phyloP scores from a whole-genome alignment of 106 monocot species.

The Amphibolis antarctica region DNA sequence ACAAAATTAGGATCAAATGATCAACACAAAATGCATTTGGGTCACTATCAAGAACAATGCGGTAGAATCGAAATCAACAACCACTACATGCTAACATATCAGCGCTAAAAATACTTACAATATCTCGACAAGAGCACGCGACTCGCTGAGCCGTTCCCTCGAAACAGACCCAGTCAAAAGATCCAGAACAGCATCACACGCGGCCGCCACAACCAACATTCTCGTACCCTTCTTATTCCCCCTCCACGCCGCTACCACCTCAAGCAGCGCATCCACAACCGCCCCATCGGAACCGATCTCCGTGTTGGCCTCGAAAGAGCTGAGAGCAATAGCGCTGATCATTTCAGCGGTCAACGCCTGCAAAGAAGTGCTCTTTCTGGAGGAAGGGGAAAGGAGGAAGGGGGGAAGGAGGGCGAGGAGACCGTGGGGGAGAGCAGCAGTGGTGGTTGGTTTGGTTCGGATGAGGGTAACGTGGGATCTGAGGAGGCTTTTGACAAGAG shows the following conservation, averaged over 20 bases:
- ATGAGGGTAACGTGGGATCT: slow-evolving; percentile 13
- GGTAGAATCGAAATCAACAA: background rate
- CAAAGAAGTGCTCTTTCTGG: background rate
- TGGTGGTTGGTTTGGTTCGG: background rate
- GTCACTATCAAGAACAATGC: background rate
- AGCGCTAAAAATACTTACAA: slow-evolving; percentile 35
- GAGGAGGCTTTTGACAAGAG: slow-evolving; percentile 21
- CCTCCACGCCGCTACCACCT: slow-evolving; percentile 19
- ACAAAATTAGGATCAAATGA: too few species aligned
- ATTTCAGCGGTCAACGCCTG: background rate
- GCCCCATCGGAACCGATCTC: slow-evolving; percentile 28
- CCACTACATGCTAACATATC: background rate
- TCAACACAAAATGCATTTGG: background rate
- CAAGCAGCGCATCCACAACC: slow-evolving; percentile 21
- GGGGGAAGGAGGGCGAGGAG: slow-evolving; percentile 34
- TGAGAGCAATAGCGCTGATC: slow-evolving; percentile 28
- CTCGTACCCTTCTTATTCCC: background rate
- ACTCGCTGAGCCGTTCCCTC: slow-evolving; percentile 29
- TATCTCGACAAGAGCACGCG: slow-evolving; percentile 16
- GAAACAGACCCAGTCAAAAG: slow-evolving; percentile 32
- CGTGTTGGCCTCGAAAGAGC: slow-evolving; percentile 32
- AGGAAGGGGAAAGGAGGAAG: slow-evolving; percentile 16
- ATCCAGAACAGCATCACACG: slow-evolving; percentile 48
- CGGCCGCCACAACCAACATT: slow-evolving; percentile 19
- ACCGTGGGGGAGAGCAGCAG: slow-evolving; percentile 18